Conservation (phyloP, 306 rosid genomes). For the Delonix regia region DNA sequence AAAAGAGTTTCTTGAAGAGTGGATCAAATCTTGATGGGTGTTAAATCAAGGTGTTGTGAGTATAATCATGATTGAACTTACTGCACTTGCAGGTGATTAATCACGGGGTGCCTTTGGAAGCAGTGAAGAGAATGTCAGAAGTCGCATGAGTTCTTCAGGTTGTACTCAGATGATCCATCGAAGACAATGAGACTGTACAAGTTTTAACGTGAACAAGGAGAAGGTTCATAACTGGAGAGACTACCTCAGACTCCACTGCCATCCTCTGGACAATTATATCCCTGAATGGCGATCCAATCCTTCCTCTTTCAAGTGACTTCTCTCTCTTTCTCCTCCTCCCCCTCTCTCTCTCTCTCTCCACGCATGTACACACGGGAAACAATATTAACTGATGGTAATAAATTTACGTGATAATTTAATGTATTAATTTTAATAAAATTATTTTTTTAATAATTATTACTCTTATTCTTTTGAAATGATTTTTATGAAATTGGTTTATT, state of each 20-base stretch:
- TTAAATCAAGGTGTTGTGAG: too few species aligned
- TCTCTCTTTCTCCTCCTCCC: neutral
- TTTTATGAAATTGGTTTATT: too few species aligned
- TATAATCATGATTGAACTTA: neutral
- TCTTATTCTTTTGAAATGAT: too few species aligned
- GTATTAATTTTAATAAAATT: too few species aligned
- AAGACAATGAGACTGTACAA: constrained; percentile 83
- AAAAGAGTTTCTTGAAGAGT: too few species aligned
- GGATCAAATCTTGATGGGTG: neutral
- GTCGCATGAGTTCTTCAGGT: constrained; percentile 64
- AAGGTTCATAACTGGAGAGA: constrained; percentile 92
- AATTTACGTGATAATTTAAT: too few species aligned
- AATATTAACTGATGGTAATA: too few species aligned
- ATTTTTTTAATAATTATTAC: too few species aligned
- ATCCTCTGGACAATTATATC: constrained; percentile 67
- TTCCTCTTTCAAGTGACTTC: constrained; percentile 67
- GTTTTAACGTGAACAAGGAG: constrained; percentile 80
- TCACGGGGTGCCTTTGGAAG: constrained; percentile 68
- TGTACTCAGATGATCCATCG: constrained; percentile 86
- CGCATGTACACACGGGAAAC: too few species aligned
- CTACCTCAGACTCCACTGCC: constrained; percentile 86
- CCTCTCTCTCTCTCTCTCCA: too few species aligned
- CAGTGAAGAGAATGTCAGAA: constrained; percentile 50
- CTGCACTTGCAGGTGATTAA: constrained; percentile 55
- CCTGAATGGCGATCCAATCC: constrained; percentile 91